A percentile compares a stretch with the other conserved stretches of the same genome.
Conservation (phyloP, 257 asterid species). For the Fraxinus americana region DNA sequence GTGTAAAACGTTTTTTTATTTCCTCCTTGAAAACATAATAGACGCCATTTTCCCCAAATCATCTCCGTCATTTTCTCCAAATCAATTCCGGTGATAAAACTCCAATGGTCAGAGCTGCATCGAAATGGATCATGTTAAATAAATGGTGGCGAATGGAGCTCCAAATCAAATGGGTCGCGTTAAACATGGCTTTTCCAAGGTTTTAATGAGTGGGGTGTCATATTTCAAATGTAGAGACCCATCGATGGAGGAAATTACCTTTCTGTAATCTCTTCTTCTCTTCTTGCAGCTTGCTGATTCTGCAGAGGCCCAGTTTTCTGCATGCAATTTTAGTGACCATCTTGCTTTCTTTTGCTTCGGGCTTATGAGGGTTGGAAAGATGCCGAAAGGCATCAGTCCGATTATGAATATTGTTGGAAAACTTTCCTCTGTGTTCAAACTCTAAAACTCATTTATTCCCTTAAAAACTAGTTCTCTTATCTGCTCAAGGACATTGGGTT, state of each 20-base stretch:
- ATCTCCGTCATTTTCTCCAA: no score
- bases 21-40: no score
- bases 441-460: conserved; percentile 85
- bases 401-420: conserved; percentile 85
- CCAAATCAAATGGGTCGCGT: no score
- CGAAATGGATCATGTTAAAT: no score
- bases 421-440: conserved; percentile 86
- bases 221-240: no score
- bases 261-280: conserved; percentile 21
- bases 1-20: no score
- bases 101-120: no score
- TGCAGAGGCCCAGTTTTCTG: conserved; percentile 87
- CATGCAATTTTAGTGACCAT: conserved; percentile 85
- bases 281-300: conserved; percentile 87
- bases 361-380: conserved; percentile 94
- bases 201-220: no score
- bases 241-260: conserved; percentile 1
- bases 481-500: conserved; percentile 77
- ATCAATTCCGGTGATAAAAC: no score
- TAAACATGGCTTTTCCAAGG: no score
- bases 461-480: conserved; percentile 69
- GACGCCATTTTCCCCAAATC: no score
- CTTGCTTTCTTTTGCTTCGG: conserved; percentile 57
- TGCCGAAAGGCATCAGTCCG: conserved; percentile 71
- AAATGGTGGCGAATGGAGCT: no score